phyloP scores from a whole-genome alignment of 2,329 filamentous ascomycete species.

The Capronia epimyces region DNA sequence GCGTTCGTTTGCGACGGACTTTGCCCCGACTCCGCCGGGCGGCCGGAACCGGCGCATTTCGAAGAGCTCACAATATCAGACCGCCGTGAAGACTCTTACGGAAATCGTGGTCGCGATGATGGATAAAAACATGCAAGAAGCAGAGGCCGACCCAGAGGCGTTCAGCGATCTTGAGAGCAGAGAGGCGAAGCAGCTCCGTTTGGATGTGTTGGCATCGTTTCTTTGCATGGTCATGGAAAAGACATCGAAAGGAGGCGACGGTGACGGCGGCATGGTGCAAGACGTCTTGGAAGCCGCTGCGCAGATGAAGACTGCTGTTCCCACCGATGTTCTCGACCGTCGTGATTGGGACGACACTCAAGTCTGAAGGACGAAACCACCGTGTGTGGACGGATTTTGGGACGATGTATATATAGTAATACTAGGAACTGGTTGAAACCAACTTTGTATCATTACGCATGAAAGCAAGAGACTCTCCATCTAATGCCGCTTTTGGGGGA shows the following conservation, averaged over 20 bases:
- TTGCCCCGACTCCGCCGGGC: conserved; percentile 23
- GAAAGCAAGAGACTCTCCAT: neutral
- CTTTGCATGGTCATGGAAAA: conserved; percentile 39
- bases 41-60: conserved; percentile 8
- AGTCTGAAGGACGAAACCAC: neutral
- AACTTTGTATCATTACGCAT: conserved; percentile 12
- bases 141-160: conserved; percentile 29
- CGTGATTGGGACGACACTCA: conserved; percentile 17
- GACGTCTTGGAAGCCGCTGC: conserved; percentile 34
- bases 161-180: conserved; percentile 30
- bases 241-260: conserved; percentile 29
- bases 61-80: conserved; percentile 30
- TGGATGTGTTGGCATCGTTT: conserved; percentile 41
- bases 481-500: neutral
- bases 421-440: neutral
- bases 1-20: conserved; percentile 37
- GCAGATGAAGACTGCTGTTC: conserved; percentile 34
- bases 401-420: no score
- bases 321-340: conserved; percentile 11
- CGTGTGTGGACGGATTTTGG: no score
- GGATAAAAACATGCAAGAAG: conserved; percentile 35
- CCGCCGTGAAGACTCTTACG: conserved; percentile 40
- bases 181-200: conserved; percentile 35
- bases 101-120: conserved; percentile 46
- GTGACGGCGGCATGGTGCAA: conserved; percentile 29